Percentiles rank a stretch among this genome's conserved stretches.
phyloP scores from a whole-genome alignment of 2,329 filamentous ascomycete species.

The Diaporthe nobilis region DNA sequence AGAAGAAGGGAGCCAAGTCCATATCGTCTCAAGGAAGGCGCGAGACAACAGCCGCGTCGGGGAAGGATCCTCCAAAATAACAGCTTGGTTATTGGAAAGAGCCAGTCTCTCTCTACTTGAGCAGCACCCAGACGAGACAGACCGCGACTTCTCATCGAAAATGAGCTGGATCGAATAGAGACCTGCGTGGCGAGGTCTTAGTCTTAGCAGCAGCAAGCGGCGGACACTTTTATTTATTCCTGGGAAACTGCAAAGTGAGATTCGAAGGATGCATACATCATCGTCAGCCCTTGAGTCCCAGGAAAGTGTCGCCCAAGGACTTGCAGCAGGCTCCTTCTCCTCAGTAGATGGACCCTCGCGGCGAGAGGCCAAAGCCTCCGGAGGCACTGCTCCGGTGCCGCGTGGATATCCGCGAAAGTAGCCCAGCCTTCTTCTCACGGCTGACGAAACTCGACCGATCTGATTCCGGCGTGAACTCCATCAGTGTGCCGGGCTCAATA shows the following conservation, averaged over 20 bases:
- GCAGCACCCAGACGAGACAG: no score
- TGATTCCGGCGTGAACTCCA: conserved; percentile 51
- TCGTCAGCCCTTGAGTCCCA: no score
- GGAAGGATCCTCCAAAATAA: background rate
- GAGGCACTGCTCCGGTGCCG: conserved; percentile 46
- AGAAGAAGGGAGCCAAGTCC: background rate
- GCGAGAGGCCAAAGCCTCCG: conserved; percentile 45
- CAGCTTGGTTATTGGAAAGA: background rate
- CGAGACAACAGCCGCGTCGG: background rate
- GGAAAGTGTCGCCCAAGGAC: background rate
- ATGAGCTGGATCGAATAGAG: background rate
- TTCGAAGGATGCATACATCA: background rate
- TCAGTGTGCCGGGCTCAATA: conserved; percentile 61
- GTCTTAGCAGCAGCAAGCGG: background rate
- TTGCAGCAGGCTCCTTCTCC: background rate
- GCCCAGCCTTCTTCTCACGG: conserved; percentile 52
- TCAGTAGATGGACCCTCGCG: conserved; percentile 19
- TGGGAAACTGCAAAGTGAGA: background rate
- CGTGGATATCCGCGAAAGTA: conserved; percentile 54
- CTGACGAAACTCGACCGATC: conserved; percentile 51
- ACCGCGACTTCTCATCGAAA: background rate
- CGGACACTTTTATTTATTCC: background rate
- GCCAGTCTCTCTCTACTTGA: background rate
- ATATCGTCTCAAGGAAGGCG: background rate
- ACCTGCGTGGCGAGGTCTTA: background rate